These are phyloP conservation scores for Albophoma yamanashiensis DNA, from an alignment of 2,329 filamentous ascomycete genomes.

Conservation along the genomic window DNA sequence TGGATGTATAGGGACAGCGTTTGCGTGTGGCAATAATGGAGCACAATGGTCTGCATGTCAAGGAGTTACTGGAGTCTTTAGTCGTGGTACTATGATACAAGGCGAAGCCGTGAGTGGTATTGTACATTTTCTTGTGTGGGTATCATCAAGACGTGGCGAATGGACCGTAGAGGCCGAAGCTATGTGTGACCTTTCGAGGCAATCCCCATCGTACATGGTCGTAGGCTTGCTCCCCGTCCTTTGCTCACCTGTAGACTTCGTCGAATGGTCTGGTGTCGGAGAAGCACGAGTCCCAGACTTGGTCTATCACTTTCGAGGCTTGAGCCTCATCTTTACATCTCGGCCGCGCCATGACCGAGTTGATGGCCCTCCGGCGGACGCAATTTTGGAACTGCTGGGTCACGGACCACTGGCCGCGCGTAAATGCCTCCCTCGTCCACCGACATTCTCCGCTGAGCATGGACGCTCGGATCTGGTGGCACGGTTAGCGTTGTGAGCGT, in stretches of 20 bases:
- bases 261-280: constrained; percentile 90
- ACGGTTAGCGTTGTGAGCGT: background rate
- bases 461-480: constrained; percentile 69
- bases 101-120: background rate
- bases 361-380: constrained; percentile 68
- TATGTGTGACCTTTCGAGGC: background rate
- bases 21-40: constrained; percentile 6
- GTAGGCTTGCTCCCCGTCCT: constrained; percentile 6
- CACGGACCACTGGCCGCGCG: constrained; percentile 73
- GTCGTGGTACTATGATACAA: background rate
- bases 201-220: background rate
- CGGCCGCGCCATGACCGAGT: constrained; percentile 69
- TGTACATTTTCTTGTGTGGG: background rate
- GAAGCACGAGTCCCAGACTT: constrained; percentile 99
- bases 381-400: constrained; percentile 93
- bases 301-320: constrained; percentile 79
- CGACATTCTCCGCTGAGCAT: constrained; percentile 91
- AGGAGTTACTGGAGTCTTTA: constrained; percentile 12
- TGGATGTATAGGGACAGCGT: constrained; percentile 1
- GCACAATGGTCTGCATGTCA: constrained; percentile 17
- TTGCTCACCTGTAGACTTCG: constrained; percentile 71
- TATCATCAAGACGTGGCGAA: constrained; percentile 5
- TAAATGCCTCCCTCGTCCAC: constrained; percentile 78
- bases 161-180: background rate
- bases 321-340: constrained; percentile 77